phyloP scores from a whole-genome alignment of 768 basidiomycete genomes.

The Naganishia vaughanmartiniae region DNA sequence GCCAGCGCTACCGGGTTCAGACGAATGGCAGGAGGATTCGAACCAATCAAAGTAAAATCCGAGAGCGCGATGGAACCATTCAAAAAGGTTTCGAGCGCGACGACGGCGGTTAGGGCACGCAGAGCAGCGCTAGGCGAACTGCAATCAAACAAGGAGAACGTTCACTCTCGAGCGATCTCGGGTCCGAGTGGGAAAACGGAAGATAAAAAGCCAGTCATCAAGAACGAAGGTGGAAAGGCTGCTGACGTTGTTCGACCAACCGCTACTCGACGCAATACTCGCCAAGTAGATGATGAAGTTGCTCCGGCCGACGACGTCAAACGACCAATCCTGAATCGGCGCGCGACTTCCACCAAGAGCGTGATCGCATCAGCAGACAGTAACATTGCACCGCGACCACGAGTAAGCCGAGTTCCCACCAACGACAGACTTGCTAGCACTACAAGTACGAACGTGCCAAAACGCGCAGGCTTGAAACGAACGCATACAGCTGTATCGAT shows the following conservation, averaged over 20 bases:
- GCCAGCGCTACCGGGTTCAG: constrained; percentile 3
- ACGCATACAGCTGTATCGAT: constrained; percentile 23
- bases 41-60: not conserved
- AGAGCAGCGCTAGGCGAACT: constrained; percentile 32
- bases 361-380: constrained; percentile 33
- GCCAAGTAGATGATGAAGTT: not conserved
- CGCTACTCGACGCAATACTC: constrained; percentile 20
- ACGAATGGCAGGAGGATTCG: not conserved
- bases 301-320: constrained; percentile 17
- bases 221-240: not conserved
- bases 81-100: constrained; percentile 20
- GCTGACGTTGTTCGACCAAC: constrained; percentile 13
- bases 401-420: not conserved
- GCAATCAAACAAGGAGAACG: constrained; percentile 29
- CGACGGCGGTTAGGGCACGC: constrained; percentile 10
- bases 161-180: not conserved
- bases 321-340: constrained; percentile 32
- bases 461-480: constrained; percentile 27
- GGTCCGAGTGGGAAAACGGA: constrained; percentile 9
- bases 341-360: constrained; percentile 34
- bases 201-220: not conserved
- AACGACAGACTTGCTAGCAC: constrained; percentile 20
- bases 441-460: constrained; percentile 2
- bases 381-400: constrained; percentile 4
- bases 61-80: not conserved